These are phyloP conservation scores for Fusarium compactum DNA, from an alignment of 2,329 filamentous ascomycete genomes.

Conservation along the genomic window DNA sequence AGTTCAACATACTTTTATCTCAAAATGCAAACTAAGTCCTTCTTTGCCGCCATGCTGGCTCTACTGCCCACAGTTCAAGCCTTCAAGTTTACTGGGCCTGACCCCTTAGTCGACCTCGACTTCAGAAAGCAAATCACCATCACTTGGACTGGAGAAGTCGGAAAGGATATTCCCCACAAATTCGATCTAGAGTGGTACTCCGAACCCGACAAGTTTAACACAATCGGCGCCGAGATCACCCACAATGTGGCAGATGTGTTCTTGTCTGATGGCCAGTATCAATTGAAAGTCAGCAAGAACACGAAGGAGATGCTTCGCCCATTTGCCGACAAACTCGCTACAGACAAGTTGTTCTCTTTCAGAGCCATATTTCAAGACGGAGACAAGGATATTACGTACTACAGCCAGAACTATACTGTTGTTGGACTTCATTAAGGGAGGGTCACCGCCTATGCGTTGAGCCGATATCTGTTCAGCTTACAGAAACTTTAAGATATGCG, in stretches of 20 bases:
- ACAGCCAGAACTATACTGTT: conserved; percentile 3
- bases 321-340: neutral
- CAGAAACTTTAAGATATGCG: neutral
- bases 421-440: neutral
- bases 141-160: conserved; percentile 1
- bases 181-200: neutral
- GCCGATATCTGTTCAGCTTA: neutral
- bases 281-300: neutral
- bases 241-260: neutral
- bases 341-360: neutral
- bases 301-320: neutral
- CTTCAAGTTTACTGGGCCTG: conserved; percentile 7
- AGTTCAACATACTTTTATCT: neutral
- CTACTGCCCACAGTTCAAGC: neutral
- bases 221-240: neutral
- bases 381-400: neutral
- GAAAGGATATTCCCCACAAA: neutral
- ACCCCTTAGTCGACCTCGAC: conserved; percentile 3
- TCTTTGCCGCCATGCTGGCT: neutral
- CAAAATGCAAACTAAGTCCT: neutral
- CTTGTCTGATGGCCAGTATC: neutral
- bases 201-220: neutral
- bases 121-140: neutral
- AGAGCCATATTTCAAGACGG: neutral
- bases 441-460: no score